phyloP scores from a whole-genome alignment of 208 protist species.

The Porcisia hertigi region DNA sequence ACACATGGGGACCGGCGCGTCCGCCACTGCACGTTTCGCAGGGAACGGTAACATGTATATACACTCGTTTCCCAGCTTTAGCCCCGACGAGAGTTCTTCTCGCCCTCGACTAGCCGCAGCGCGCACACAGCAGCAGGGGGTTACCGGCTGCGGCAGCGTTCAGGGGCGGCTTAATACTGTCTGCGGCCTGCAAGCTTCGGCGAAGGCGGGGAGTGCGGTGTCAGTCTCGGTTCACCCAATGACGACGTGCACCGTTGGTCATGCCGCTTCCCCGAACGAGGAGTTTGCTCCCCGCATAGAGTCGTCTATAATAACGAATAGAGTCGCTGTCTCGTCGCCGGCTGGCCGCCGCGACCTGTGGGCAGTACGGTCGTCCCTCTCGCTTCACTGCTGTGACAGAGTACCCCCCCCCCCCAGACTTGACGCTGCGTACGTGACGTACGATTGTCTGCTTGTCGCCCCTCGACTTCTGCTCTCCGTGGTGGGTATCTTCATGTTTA shows the following conservation, averaged over 20 bases:
- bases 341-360: constrained; percentile 10
- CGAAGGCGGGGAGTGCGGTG: not conserved
- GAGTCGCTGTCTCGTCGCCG: constrained; percentile 2
- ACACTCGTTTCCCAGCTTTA: not conserved
- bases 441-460: constrained; percentile 18
- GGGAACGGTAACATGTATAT: constrained; percentile 8
- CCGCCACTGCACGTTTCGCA: not conserved
- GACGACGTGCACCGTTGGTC: not conserved
- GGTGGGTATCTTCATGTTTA: constrained; percentile 35
- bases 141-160: not conserved
- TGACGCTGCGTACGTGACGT: constrained; percentile 36
- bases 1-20: not conserved
- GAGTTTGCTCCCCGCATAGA: not conserved
- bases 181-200: not conserved
- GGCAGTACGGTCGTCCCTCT: constrained; percentile 19
- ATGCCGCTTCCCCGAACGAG: not conserved
- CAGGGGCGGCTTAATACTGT: not conserved
- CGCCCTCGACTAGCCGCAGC: constrained; percentile 12
- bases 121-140: constrained; percentile 5
- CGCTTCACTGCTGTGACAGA: constrained; percentile 14
- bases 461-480: constrained; percentile 32
- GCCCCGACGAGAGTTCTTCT: constrained; percentile 33
- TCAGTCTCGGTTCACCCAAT: not conserved
- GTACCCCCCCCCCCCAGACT: constrained; percentile 25
- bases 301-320: not conserved